Base-by-base conservation (phyloP, 805 yeast genomes). In the Kazachstania kunashirensis region DNA sequence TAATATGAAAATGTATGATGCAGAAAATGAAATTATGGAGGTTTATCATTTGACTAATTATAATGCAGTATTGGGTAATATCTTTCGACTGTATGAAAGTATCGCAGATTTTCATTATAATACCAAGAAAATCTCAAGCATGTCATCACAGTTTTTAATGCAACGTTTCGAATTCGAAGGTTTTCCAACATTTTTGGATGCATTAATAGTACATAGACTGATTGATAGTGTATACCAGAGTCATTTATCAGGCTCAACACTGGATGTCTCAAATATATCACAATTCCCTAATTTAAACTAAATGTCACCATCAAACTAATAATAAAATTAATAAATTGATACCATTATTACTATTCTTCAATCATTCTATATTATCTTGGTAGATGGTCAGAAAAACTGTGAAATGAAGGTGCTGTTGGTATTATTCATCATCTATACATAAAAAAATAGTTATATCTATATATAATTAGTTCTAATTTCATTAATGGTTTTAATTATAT, bases 21-120 rank as follows among this genome's bases (percentile, higher is more conserved):
- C 48, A 12, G 53, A 43, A 7, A 48, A 51, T 23, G 58, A 53
- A 37, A 41, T 54, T 6, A 53, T 48, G 46, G 60, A 53, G 38
- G 57, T 53, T 10, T 55, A 53, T 37, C 60, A 55, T 41, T 36
- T 55, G 32, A 45, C 53, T 36, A 55, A 53, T 40, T 55, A 55
- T 38, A 53, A 53, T 37, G 56, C 57, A 9, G 47, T 55, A 8
- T 39, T 50, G 12, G 60, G 60, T 15, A 55, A 55, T 37, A 49
- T 55, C 4, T 49, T 50, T 29, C 46, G 58, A 31, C 41, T 55
- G 23, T 55, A 55, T 30, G 55, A 55, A 40, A 51, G 59, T 6
- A 49, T 55, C 13, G 55, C 57, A 16, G 57, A 53, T 41, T 52
- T 49, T 32, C 58, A 54, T 36, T 54, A 44, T 29, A 53, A 46